phyloP scores from a whole-genome alignment of 768 basidiomycete genomes.

The Gymnopilus dilepis region DNA sequence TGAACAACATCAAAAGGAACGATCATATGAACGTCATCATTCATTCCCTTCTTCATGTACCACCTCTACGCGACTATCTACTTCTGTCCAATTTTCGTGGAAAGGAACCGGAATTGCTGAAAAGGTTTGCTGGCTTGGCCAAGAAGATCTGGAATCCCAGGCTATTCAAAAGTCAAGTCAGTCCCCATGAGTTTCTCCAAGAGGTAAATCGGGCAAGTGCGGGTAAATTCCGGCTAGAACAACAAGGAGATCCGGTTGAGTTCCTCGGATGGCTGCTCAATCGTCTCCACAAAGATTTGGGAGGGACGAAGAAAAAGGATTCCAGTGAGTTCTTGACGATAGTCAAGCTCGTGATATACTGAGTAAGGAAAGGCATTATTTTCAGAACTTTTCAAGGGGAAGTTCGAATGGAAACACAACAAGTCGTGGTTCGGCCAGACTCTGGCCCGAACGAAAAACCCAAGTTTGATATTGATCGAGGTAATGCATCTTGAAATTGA shows the following conservation, averaged over 20 bases:
- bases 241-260: conserved; percentile 95
- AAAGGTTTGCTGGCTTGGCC: conserved; percentile 84
- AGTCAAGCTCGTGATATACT: conserved; percentile 21
- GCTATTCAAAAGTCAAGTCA: conserved; percentile 97
- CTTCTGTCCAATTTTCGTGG: conserved; percentile 75
- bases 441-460: conserved; percentile 80
- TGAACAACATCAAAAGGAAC: conserved; percentile 97
- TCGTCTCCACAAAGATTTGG: conserved; percentile 88
- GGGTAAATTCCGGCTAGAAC: conserved; percentile 91
- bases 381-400: conserved; percentile 96
- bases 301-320: conserved; percentile 90
- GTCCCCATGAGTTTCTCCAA: conserved; percentile 98
- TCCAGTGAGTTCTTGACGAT: conserved; percentile 68
- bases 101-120: conserved; percentile 86
- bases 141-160: conserved; percentile 97
- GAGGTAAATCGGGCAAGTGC: conserved; percentile 90
- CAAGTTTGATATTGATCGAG: conserved; percentile 93
- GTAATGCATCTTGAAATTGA: conserved; percentile 45
- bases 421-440: conserved; percentile 85
- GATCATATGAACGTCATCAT: conserved; percentile 98
- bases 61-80: conserved; percentile 87
- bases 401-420: conserved; percentile 90
- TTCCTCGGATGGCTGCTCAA: conserved; percentile 97
- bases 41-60: conserved; percentile 89
- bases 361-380: conserved; percentile 69